These are phyloP conservation scores for Cercospora sp. DNA, from an alignment of 2,329 filamentous ascomycete species.

Conservation along the genomic window DNA sequence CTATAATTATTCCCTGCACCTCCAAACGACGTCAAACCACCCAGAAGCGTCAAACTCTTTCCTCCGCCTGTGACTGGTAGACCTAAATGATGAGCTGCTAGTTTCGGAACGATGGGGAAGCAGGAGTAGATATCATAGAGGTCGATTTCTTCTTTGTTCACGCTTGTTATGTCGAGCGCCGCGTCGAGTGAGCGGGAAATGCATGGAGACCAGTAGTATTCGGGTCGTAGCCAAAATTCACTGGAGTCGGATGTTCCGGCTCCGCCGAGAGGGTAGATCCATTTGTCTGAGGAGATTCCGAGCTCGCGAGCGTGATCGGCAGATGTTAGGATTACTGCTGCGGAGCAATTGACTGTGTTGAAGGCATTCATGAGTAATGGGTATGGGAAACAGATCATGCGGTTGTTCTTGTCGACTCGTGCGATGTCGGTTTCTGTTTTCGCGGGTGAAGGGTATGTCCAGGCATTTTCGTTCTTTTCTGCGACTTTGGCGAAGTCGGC, in stretches of 20 bases:
- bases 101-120: conserved; percentile 68
- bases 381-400: conserved; percentile 70
- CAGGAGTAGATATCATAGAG: conserved; percentile 67
- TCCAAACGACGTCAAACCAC: conserved; percentile 67
- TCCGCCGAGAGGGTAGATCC: conserved; percentile 65
- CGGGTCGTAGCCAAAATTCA: conserved; percentile 63
- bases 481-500: conserved; percentile 61
- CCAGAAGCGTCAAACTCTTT: conserved; percentile 58
- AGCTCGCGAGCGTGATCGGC: conserved; percentile 55
- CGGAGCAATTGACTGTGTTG: conserved; percentile 66
- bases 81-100: conserved; percentile 61
- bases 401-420: conserved; percentile 56
- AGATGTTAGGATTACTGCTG: conserved; percentile 61
- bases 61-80: conserved; percentile 46
- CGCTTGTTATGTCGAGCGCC: conserved; percentile 50
- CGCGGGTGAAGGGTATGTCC: conserved; percentile 54
- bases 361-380: conserved; percentile 71
- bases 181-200: conserved; percentile 60
- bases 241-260: conserved; percentile 61
- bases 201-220: conserved; percentile 59
- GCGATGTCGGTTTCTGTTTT: conserved; percentile 55
- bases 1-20: conserved; percentile 72
- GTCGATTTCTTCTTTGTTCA: conserved; percentile 56
- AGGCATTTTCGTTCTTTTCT: conserved; percentile 55
- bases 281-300: conserved; percentile 56